Percentiles rank a stretch among this genome's conserved stretches.
These are phyloP conservation scores for Meripilus lineatus DNA, from an alignment of 1,284 basidiomycete genomes.

Conservation along the genomic window DNA sequence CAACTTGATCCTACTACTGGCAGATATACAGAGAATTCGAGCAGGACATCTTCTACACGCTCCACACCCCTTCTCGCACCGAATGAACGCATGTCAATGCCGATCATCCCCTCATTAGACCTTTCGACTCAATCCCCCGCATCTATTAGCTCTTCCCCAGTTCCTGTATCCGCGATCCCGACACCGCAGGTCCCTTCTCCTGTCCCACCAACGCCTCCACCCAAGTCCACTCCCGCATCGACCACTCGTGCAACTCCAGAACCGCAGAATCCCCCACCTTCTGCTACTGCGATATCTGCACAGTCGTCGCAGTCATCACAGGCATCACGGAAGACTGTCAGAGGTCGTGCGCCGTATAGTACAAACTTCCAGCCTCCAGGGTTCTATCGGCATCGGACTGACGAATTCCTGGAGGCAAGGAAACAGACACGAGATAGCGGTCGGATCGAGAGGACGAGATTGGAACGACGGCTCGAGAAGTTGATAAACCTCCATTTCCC, in stretches of 20 bases:
- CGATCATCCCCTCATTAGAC: constrained; percentile 20
- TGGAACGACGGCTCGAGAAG: constrained; percentile 82
- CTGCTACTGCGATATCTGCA: constrained; percentile 22
- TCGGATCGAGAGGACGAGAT: constrained; percentile 72
- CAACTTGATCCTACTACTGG: constrained; percentile 14
- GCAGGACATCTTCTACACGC: constrained; percentile 17
- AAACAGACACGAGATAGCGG: constrained; percentile 51
- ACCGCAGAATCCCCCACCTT: constrained; percentile 21
- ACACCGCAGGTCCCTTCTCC: background rate
- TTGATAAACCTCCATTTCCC: constrained; percentile 82
- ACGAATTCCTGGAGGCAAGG: constrained; percentile 68
- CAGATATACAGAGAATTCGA: constrained; percentile 15
- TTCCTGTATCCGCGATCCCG: constrained; percentile 6
- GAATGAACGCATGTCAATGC: constrained; percentile 19
- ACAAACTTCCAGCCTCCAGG: constrained; percentile 83
- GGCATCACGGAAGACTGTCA: constrained; percentile 18
- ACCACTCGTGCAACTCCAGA: constrained; percentile 21
- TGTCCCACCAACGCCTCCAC: constrained; percentile 8
- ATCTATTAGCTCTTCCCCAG: constrained; percentile 10
- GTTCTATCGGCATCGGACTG: constrained; percentile 66
- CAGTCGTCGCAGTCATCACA: constrained; percentile 24
- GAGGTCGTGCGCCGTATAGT: constrained; percentile 54
- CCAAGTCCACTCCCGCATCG: constrained; percentile 19
- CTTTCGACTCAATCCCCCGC: constrained; percentile 3
- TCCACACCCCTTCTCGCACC: constrained; percentile 16